Evolutionary conservation across 73 alveolate species (phyloP).

Genomic region (Paramecium octaurelia): DNA sequence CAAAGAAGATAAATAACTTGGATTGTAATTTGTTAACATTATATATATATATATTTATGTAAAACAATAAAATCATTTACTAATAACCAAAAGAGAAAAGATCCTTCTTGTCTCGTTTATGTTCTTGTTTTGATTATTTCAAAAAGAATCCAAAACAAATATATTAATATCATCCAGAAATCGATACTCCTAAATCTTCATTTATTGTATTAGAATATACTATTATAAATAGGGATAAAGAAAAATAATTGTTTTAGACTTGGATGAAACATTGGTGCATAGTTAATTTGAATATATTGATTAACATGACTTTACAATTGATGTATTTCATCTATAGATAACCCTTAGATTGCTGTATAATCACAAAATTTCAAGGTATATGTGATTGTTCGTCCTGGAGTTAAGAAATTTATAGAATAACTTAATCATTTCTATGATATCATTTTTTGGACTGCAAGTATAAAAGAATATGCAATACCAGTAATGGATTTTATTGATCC

Average conservation of each 20-base stretch:
- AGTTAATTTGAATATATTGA: constrained; percentile 59
- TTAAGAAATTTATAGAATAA: constrained; percentile 73
- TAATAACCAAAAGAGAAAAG: background rate
- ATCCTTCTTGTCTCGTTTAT: background rate
- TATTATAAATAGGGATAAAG: background rate
- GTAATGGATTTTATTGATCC: constrained; percentile 70
- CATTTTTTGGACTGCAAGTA: constrained; percentile 68
- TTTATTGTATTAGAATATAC: background rate
- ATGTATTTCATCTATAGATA: background rate
- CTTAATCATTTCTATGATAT: constrained; percentile 62
- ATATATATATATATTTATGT: background rate
- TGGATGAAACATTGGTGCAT: constrained; percentile 75
- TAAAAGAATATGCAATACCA: constrained; percentile 70
- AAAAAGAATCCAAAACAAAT: background rate
- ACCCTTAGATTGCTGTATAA: constrained; percentile 40
- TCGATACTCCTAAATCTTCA: background rate
- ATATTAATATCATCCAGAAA: background rate
- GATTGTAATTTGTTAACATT: background rate
- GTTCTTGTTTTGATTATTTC: background rate
- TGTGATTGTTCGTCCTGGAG: constrained; percentile 84
- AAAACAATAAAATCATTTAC: background rate
- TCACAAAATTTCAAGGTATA: constrained; percentile 51
- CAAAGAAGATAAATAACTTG: background rate
- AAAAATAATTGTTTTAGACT: constrained; percentile 68
- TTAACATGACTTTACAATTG: constrained; percentile 31